A percentile compares a stretch with the other conserved stretches of the same genome.
phyloP scores from a whole-genome alignment of 257 asterid species.

The Solanum paucissectum region DNA sequence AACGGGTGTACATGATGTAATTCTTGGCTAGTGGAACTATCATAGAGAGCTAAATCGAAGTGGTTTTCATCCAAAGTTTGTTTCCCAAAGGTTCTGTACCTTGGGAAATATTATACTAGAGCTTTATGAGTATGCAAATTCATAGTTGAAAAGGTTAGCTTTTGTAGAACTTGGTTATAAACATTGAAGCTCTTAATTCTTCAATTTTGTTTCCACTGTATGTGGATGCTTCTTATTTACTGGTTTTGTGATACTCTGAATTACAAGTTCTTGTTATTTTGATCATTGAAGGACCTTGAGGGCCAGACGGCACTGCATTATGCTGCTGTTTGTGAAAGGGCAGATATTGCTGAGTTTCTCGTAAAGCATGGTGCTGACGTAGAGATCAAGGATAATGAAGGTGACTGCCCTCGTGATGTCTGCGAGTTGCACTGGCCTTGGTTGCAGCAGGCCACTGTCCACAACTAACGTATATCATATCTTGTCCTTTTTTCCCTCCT shows the following conservation, averaged over 20 bases:
- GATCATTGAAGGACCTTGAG: conserved; percentile 58
- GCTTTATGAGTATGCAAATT: background rate
- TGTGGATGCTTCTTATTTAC: background rate
- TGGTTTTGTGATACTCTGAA: background rate
- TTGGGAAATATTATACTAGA: background rate
- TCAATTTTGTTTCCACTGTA: background rate
- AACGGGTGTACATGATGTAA: background rate
- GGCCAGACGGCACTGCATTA: conserved; percentile 93
- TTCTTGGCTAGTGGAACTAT: background rate
- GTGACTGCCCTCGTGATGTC: conserved; percentile 61
- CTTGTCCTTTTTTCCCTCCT: background rate
- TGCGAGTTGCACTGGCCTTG: conserved; percentile 70
- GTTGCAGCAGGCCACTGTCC: conserved; percentile 28
- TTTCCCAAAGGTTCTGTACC: background rate
- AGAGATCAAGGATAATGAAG: conserved; percentile 62
- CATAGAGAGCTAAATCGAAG: background rate
- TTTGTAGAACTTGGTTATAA: background rate
- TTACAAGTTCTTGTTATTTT: background rate
- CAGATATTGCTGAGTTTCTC: conserved; percentile 62
- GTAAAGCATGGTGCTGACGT: conserved; percentile 69
- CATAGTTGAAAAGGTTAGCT: background rate
- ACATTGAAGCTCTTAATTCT: background rate
- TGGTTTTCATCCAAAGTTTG: background rate
- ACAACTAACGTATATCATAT: conserved; percentile 3
- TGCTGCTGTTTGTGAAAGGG: conserved; percentile 89